These are phyloP conservation scores for Geotrichum citri-aurantii DNA, from an alignment of 1,139 yeast species.

Conservation along the genomic window DNA sequence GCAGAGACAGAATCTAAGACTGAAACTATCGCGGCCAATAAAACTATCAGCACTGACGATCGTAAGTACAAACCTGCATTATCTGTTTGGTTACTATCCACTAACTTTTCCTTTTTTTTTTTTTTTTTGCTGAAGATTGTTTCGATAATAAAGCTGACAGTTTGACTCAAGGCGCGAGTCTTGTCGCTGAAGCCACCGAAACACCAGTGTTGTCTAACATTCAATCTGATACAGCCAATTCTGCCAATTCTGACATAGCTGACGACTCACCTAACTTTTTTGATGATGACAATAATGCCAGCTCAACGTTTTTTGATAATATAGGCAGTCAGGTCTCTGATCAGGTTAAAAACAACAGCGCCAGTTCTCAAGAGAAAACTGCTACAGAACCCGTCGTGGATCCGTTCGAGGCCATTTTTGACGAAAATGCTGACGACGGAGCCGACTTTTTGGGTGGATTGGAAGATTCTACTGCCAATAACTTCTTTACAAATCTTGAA, in stretches of 20 bases:
- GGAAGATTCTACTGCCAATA: neutral
- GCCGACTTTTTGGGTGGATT: neutral
- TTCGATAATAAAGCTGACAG: neutral
- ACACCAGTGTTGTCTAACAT: neutral
- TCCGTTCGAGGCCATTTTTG: constrained; percentile 10
- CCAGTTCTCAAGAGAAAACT: constrained; percentile 11
- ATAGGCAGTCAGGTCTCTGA: neutral
- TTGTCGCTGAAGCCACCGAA: neutral
- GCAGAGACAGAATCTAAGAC: neutral
- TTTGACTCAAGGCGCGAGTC: neutral
- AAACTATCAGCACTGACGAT: neutral
- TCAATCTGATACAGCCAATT: neutral
- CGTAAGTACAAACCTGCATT: neutral
- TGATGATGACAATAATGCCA: neutral
- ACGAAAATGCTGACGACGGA: constrained; percentile 2
- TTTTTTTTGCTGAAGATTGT: neutral
- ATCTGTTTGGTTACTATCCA: neutral
- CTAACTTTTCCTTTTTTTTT: too few species aligned
- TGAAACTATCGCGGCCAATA: neutral
- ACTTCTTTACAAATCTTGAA: neutral
- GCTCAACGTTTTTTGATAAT: neutral
- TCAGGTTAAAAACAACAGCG: neutral
- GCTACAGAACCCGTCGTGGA: neutral
- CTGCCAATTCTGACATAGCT: constrained; percentile 5
- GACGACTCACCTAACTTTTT: constrained; percentile 11